These are phyloP conservation scores for Carex scoparia DNA, from an alignment of 176 grass and related monocot species.

Conservation along the genomic window DNA sequence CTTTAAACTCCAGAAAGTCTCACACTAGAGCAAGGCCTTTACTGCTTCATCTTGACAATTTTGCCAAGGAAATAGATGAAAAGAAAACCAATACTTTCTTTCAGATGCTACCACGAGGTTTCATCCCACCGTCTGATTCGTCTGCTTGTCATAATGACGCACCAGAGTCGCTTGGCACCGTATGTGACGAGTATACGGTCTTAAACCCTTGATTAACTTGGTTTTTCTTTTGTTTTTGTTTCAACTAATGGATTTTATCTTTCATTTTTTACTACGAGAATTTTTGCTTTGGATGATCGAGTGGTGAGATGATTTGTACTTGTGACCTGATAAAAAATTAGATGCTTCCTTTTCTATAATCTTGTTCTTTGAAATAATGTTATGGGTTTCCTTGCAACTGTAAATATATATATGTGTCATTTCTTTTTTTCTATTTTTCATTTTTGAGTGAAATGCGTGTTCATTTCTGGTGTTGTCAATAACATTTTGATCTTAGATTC, in stretches of 20 bases:
- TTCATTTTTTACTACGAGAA: neutral
- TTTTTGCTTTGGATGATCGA: neutral
- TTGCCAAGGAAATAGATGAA: neutral
- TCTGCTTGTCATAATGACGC: constrained; percentile 57
- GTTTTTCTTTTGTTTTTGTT: neutral
- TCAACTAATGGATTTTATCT: neutral
- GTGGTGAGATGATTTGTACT: neutral
- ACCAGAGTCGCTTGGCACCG: constrained; percentile 28
- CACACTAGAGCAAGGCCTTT: neutral
- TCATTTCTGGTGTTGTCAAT: neutral
- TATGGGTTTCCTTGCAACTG: neutral
- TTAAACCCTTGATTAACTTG: neutral
- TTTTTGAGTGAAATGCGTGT: neutral
- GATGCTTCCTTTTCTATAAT: neutral
- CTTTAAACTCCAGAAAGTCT: neutral
- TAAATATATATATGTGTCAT: neutral
- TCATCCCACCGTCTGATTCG: constrained; percentile 47
- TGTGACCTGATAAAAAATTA: neutral
- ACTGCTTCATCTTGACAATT: neutral
- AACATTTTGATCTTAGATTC: neutral
- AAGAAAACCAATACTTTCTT: constrained; percentile 27
- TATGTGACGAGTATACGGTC: neutral
- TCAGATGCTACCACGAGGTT: constrained; percentile 53
- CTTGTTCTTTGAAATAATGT: neutral
- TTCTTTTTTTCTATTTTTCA: neutral